phyloP scores from a whole-genome alignment of 495 filamentous ascomycete species.

The Neurospora africana region DNA sequence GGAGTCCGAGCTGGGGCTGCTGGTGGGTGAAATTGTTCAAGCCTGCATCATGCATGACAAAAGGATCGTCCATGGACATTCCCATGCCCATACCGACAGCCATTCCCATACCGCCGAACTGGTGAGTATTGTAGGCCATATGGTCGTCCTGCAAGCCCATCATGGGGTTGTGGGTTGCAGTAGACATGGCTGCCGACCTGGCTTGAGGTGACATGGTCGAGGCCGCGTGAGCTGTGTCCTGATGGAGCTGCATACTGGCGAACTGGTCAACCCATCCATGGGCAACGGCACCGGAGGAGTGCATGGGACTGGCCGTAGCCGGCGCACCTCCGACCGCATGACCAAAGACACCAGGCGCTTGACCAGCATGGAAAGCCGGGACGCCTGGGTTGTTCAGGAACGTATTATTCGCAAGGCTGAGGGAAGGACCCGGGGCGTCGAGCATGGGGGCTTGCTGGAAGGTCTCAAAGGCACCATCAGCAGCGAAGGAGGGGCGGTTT shows the following conservation, averaged over 20 bases:
- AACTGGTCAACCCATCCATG: conserved; percentile 22
- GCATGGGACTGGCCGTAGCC: not conserved
- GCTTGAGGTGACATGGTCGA: not conserved
- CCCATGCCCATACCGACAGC: not conserved
- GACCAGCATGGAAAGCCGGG: not conserved
- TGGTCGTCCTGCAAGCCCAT: conserved; percentile 3
- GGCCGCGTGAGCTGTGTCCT: not conserved
- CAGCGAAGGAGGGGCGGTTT: conserved; percentile 6
- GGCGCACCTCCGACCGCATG: not conserved
- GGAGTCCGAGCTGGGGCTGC: not conserved
- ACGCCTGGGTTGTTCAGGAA: conserved; percentile 4
- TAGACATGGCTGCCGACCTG: conserved; percentile 1
- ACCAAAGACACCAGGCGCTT: not conserved
- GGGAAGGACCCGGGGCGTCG: not conserved
- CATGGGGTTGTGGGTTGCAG: not conserved
- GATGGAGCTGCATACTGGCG: conserved; percentile 13
- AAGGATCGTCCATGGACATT: not conserved
- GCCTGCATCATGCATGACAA: not conserved
- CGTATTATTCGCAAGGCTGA: conserved; percentile 1
- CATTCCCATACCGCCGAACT: not conserved
- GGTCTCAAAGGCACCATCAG: conserved; percentile 11
- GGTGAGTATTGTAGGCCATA: not conserved
- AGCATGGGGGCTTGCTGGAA: conserved; percentile 12
- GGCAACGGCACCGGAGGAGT: conserved; percentile 4
- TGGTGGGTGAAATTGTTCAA: not conserved